Evolutionary conservation across 2,329 filamentous ascomycete genomes (phyloP).

Genomic region (Talaromyces islandicus): DNA sequence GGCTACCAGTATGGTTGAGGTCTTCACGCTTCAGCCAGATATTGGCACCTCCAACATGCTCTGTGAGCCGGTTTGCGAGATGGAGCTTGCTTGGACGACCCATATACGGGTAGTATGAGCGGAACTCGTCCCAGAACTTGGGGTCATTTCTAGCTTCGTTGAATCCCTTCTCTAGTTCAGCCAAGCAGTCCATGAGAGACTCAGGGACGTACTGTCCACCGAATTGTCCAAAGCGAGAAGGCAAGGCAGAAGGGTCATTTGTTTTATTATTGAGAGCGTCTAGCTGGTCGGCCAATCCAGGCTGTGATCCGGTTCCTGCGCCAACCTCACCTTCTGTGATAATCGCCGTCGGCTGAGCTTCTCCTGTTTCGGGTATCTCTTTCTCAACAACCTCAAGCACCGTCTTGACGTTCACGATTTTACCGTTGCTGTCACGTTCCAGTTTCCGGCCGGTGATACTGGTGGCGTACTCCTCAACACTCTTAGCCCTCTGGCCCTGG

Average conservation of each 20-base stretch:
- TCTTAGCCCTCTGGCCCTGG: slow-evolving; percentile 60
- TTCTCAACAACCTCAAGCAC: slow-evolving; percentile 62
- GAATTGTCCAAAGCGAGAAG: slow-evolving; percentile 87
- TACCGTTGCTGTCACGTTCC: slow-evolving; percentile 39
- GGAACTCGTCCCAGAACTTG: slow-evolving; percentile 94
- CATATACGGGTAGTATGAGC: slow-evolving; percentile 96
- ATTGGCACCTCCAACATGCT: slow-evolving; percentile 83
- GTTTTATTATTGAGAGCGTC: slow-evolving; percentile 66
- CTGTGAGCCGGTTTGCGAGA: slow-evolving; percentile 78
- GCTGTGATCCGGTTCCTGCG: slow-evolving; percentile 35
- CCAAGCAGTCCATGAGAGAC: slow-evolving; percentile 93
- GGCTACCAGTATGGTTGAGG: slow-evolving; percentile 92
- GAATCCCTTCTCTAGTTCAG: slow-evolving; percentile 86
- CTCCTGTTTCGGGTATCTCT: slow-evolving; percentile 50
- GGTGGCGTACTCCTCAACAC: slow-evolving; percentile 81
- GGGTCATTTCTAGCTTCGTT: slow-evolving; percentile 80
- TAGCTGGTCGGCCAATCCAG: slow-evolving; percentile 74
- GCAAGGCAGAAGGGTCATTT: slow-evolving; percentile 54
- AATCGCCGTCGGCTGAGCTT: slow-evolving; percentile 53
- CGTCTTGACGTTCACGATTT: slow-evolving; percentile 59
- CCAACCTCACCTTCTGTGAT: slow-evolving; percentile 54
- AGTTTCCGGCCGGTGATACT: slow-evolving; percentile 57
- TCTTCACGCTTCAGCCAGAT: slow-evolving; percentile 99
- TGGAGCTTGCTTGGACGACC: slow-evolving; percentile 89
- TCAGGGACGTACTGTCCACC: slow-evolving; percentile 97